Evolutionary conservation across 1,139 yeast genomes (phyloP), one percentile per base, ranked within the genome.

Genomic region (Candida sanyaensis): DNA sequence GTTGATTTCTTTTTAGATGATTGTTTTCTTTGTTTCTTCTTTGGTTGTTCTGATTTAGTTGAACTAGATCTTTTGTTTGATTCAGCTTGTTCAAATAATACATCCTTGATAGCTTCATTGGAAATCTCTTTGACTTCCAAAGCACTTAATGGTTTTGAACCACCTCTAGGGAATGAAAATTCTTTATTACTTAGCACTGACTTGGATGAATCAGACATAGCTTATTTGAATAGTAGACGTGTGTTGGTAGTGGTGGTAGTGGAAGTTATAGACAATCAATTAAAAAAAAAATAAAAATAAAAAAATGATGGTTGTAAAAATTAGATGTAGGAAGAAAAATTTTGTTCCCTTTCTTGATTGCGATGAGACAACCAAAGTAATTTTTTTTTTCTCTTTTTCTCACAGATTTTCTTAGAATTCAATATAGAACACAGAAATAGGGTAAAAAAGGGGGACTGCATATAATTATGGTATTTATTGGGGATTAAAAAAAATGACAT

Each of bases 151-250:
- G 84, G 89, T 24, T 92, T 80, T 9, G 88, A 82, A 47, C 97
- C 97, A 59, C 99, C 99, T 81, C 99, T 86, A 44, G 99, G 99
- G 63, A 93, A 93, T 17, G 96, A 81, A 46, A 83, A 79, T 55
- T 88, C 95, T 54, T 75, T 79, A 52, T 73, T 72, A 50, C 69
- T 71, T 49, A 73, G 44, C 44, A 48, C 50, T 36, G 59, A 55
- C 37, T 52, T 53, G 11, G 55, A 46, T 34, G 61, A 42, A 47
- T 57, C 62, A 49, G 56, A 50, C 61, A 58, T 58, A 13, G 31
- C 50, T 8, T 26, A 26, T 26, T 7, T n/a, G 10, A 6, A 7
- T 10, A 12, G 10, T 12, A 7, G 7, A 17, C 21, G 21, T 17
- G 21, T 8, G 5, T 21, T n/a, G 29, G 26, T 29, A 24, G 28